Conservation (phyloP, 805 yeast species). For the Ogataea nakhonphanomensis region DNA sequence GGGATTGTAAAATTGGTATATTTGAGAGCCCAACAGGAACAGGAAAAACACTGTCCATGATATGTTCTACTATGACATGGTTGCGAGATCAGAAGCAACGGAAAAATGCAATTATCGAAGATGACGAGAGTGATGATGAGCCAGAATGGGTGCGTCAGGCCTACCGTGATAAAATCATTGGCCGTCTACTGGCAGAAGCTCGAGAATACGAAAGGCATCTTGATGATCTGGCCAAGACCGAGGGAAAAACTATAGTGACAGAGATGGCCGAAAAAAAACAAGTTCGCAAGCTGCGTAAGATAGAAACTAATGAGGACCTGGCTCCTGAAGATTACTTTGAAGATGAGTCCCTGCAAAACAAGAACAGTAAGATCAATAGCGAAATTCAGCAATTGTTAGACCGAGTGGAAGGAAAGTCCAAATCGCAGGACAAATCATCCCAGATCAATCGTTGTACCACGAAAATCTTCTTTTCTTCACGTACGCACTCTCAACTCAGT, state of each 20-base stretch:
- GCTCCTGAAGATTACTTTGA: slow-evolving; percentile 37
- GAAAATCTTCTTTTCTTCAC: slow-evolving; percentile 67
- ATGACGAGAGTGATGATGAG: slow-evolving; percentile 36
- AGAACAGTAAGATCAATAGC: slow-evolving; percentile 34
- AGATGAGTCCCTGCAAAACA: slow-evolving; percentile 28
- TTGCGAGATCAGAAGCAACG: slow-evolving; percentile 34
- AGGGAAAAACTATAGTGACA: slow-evolving; percentile 20
- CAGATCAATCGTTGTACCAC: slow-evolving; percentile 33
- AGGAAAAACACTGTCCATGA: slow-evolving; percentile 84
- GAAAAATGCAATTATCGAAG: slow-evolving; percentile 36
- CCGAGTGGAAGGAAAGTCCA: slow-evolving; percentile 35
- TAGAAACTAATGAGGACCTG: slow-evolving; percentile 26
- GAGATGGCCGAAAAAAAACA: slow-evolving; percentile 19
- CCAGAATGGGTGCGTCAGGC: slow-evolving; percentile 40
- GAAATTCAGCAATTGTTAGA: slow-evolving; percentile 50
- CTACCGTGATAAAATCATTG: slow-evolving; percentile 33
- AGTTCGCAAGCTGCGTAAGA: slow-evolving; percentile 4
- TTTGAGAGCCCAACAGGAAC: slow-evolving; percentile 95
- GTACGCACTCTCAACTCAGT: slow-evolving; percentile 86
- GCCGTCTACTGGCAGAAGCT: slow-evolving; percentile 28
- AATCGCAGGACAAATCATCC: slow-evolving; percentile 19
- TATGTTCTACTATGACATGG: slow-evolving; percentile 86
- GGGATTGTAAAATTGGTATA: slow-evolving; percentile 61
- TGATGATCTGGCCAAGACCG: slow-evolving; percentile 33
- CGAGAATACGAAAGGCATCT: slow-evolving; percentile 41